These are phyloP conservation scores for Coprinellus micaceus DNA, from an alignment of 768 basidiomycete species.

Conservation along the genomic window DNA sequence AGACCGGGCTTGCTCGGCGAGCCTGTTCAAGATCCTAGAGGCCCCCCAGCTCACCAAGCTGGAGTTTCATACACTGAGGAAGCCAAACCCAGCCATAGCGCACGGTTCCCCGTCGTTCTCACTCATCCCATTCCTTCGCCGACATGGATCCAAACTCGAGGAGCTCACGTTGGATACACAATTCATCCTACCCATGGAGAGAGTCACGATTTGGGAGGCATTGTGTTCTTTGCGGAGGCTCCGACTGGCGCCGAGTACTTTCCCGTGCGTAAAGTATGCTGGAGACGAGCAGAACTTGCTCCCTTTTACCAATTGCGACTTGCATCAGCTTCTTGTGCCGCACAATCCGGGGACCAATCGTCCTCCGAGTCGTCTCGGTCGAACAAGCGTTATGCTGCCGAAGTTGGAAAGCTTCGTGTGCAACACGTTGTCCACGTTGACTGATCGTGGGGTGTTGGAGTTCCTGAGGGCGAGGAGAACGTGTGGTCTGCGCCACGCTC, in stretches of 20 bases:
- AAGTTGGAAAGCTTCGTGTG: not conserved
- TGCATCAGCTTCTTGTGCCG: not conserved
- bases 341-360: not conserved
- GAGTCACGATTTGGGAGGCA: not conserved
- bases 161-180: not conserved
- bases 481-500: not conserved
- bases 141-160: slow-evolving; percentile 2
- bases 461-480: not conserved
- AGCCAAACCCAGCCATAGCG: not conserved
- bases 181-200: not conserved
- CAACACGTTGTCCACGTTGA: not conserved
- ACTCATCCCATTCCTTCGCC: not conserved
- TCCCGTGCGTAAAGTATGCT: not conserved
- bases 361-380: not conserved
- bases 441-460: not conserved
- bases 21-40: slow-evolving; percentile 7
- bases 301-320: slow-evolving; percentile 3
- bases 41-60: slow-evolving; percentile 2
- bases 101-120: not conserved
- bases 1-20: not conserved
- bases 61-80: slow-evolving; percentile 9
- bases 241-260: not conserved
- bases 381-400: not conserved
- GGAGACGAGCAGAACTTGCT: slow-evolving; percentile 3
- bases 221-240: not conserved